Percentiles rank a stretch among this genome's conserved stretches.
Conservation (phyloP, 176 grass and related monocot genomes). For the Oryza brachyantha region DNA sequence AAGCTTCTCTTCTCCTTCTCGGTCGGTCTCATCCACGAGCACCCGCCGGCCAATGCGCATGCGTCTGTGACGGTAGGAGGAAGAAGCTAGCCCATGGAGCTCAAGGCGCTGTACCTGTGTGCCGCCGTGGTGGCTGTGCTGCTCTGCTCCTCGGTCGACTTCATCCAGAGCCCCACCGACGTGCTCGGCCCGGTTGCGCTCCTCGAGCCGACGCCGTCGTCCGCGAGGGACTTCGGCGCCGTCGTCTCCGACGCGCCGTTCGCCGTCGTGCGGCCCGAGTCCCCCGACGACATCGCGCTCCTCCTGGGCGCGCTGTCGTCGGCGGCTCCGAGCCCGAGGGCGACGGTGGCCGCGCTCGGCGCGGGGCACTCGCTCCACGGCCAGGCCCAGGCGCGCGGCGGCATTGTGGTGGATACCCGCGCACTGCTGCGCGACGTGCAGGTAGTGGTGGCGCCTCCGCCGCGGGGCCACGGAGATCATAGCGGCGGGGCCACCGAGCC, state of each 20-base stretch:
- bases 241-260: slow-evolving; percentile 50
- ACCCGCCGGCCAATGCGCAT: slow-evolving; percentile 19
- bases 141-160: slow-evolving; percentile 48
- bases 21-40: neutral
- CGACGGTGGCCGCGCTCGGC: slow-evolving; percentile 61
- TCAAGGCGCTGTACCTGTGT: slow-evolving; percentile 18
- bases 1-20: neutral
- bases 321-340: neutral
- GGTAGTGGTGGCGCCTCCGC: slow-evolving; percentile 7
- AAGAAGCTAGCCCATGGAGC: slow-evolving; percentile 15
- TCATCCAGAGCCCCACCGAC: slow-evolving; percentile 80
- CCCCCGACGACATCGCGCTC: slow-evolving; percentile 51
- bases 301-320: slow-evolving; percentile 58
- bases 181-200: slow-evolving; percentile 47
- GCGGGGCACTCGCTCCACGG: slow-evolving; percentile 80
- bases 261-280: slow-evolving; percentile 51
- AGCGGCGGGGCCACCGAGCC: neutral
- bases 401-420: slow-evolving; percentile 82
- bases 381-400: slow-evolving; percentile 64
- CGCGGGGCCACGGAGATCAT: neutral
- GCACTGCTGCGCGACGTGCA: slow-evolving; percentile 45
- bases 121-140: slow-evolving; percentile 37
- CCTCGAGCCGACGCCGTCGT: slow-evolving; percentile 33
- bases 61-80: neutral
- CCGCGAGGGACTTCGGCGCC: slow-evolving; percentile 64